phyloP scores from a whole-genome alignment of 2,329 filamentous ascomycete genomes.

The Stagonosporopsis chrysanthemi region DNA sequence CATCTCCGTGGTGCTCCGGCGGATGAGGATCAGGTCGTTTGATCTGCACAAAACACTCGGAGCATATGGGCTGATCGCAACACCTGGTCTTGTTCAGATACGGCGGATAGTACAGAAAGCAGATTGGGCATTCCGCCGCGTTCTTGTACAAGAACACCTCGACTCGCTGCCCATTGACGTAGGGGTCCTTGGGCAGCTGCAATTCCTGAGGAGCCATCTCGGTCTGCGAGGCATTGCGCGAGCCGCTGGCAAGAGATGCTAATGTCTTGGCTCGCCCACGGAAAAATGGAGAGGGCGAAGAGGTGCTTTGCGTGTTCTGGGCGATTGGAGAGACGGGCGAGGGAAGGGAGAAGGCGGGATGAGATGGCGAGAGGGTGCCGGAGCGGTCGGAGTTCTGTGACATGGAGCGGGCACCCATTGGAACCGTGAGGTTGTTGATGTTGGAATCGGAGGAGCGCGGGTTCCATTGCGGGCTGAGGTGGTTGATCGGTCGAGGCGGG shows the following conservation, averaged over 20 bases:
- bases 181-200: conserved; percentile 80
- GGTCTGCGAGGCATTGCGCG: conserved; percentile 73
- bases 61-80: conserved; percentile 95
- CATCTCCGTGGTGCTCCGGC: conserved; percentile 72
- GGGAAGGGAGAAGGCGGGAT: conserved; percentile 67
- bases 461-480: conserved; percentile 46
- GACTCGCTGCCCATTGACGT: conserved; percentile 91
- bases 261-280: conserved; percentile 88
- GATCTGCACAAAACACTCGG: conserved; percentile 98
- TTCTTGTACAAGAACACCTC: conserved; percentile 96
- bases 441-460: conserved; percentile 65
- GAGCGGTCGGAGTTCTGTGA: conserved; percentile 80
- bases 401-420: conserved; percentile 77
- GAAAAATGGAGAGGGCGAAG: conserved; percentile 65
- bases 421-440: conserved; percentile 77
- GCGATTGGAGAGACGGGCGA: conserved; percentile 64
- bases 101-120: conserved; percentile 93
- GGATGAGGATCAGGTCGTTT: conserved; percentile 92
- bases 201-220: conserved; percentile 81
- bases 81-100: conserved; percentile 94
- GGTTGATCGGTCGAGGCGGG: conserved; percentile 55
- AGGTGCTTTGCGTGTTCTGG: conserved; percentile 47
- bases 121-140: conserved; percentile 90
- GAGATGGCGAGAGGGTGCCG: conserved; percentile 64
- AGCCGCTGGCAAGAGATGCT: conserved; percentile 79